Base-by-base conservation (phyloP, 345 rosid species). In the Brassica nigra region DNA sequence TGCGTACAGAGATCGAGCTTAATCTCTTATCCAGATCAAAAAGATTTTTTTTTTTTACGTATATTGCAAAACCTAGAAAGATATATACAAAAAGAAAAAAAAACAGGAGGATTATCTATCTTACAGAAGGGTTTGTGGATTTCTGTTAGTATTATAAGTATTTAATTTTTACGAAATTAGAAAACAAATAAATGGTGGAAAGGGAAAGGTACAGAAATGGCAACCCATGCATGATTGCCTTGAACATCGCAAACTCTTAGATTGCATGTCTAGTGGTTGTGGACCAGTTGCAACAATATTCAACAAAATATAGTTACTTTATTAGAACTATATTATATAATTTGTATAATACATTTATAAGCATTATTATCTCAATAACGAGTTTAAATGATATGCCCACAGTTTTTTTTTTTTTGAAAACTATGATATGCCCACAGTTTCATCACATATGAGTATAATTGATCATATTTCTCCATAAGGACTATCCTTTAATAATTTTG, bases 141-240 rank as follows among this genome's bases (percentile, higher is more conserved):
- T 55, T 64, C 66, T 8, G 14, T 30, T 37, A 36, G 30, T 62
- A 47, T 33, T 30, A 62, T 55, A 57, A 31, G 11, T 47, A 44
- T 52, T 0, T 28, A 0, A 30, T 2, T 33, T 64, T 1, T 3
- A 64, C 16, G 10, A 68, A 76, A 42, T 37, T 15, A 39, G 9
- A 15, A 23, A 8, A 20, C 18, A 39, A 47, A 55, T 16, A 28
- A 73, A 9, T 8, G 62, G 36, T 72, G 36, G 65, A 65, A 66
- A 66, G 78, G 15, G 70, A 59, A 79, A 74, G 54, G 0, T 23
- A 34, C 7, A 12, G 64, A 74, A 74, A n/a, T 52, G 79, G 83
- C 59, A 74, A 80, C 76, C 79, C 83, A 80, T 80, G 83, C 79
- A 80, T 75, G 79, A 75, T 80, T 80, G 83, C 72, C 62, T 80